Evolutionary conservation across 2,329 filamentous ascomycete species (phyloP).

Genomic region (Paradendryphiella salina): DNA sequence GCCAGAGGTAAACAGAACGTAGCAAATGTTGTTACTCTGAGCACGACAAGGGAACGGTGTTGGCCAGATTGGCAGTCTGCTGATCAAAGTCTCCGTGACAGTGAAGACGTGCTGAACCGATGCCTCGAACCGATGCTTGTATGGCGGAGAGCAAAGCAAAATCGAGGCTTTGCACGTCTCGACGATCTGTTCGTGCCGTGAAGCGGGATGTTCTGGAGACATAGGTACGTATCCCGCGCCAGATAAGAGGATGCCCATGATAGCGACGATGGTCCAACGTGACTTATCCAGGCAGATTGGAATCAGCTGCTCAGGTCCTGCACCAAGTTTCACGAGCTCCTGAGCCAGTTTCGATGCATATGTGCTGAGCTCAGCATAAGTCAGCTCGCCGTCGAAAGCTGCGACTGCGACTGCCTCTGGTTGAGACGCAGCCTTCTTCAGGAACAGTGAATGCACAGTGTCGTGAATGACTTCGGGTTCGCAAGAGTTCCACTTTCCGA

Average conservation of each 20-base stretch:
- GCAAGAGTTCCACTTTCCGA: conserved; percentile 30
- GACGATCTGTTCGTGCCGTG: conserved; percentile 35
- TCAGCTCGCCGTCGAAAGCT: conserved; percentile 38
- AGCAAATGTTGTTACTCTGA: conserved; percentile 28
- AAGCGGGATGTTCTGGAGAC: conserved; percentile 33
- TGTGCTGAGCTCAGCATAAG: conserved; percentile 32
- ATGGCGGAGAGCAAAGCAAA: conserved; percentile 35
- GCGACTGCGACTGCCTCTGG: conserved; percentile 32
- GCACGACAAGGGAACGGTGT: conserved; percentile 17
- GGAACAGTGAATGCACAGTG: conserved; percentile 33
- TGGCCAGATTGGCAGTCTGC: conserved; percentile 16
- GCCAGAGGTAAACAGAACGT: conserved; percentile 41
- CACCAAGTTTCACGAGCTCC: conserved; percentile 36
- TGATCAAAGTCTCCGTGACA: conserved; percentile 24
- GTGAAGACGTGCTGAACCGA: conserved; percentile 24
- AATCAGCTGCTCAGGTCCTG: conserved; percentile 41
- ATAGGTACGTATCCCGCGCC: conserved; percentile 42
- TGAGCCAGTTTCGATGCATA: conserved; percentile 34
- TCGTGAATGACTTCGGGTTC: conserved; percentile 29
- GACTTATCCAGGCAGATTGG: conserved; percentile 46
- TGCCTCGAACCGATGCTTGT: conserved; percentile 23
- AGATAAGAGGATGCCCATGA: conserved; percentile 44
- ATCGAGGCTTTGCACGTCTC: conserved; percentile 32
- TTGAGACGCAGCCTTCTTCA: conserved; percentile 21
- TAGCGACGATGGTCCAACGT: conserved; percentile 43